These are phyloP conservation scores for Geranium rotundifolium DNA, from an alignment of 345 rosid species.

Conservation along the genomic window DNA sequence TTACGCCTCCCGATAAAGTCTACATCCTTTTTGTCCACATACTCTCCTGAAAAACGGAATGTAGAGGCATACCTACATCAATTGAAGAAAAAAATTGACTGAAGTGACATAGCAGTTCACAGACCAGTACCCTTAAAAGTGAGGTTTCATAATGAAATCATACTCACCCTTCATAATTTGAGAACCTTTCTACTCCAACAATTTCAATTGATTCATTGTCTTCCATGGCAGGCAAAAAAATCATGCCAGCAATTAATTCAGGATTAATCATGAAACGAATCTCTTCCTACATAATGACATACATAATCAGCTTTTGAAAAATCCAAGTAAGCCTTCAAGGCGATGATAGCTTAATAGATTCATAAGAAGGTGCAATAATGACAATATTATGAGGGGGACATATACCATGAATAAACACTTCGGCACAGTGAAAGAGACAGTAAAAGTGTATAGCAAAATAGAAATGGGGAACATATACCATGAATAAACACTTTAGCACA, in stretches of 20 bases:
- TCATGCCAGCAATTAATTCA: constrained; percentile 83
- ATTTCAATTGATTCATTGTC: constrained; percentile 83
- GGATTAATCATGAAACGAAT: constrained; percentile 95
- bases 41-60: constrained; percentile 74
- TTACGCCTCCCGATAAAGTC: constrained; percentile 54
- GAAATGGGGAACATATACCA: no score
- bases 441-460: no score
- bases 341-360: background rate
- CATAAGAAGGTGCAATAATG: background rate
- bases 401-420: no score
- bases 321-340: background rate
- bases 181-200: constrained; percentile 80
- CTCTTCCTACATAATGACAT: constrained; percentile 55
- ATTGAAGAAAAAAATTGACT: background rate
- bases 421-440: no score
- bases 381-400: no score
- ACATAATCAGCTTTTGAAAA: background rate
- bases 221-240: constrained; percentile 81
- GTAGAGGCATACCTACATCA: constrained; percentile 80
- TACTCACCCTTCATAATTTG: constrained; percentile 76
- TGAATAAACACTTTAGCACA: no score
- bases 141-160: background rate
- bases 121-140: no score
- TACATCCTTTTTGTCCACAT: constrained; percentile 43
- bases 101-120: no score